Conservation (phyloP, 768 basidiomycete genomes). For the Leucogyrophana mollusca region DNA sequence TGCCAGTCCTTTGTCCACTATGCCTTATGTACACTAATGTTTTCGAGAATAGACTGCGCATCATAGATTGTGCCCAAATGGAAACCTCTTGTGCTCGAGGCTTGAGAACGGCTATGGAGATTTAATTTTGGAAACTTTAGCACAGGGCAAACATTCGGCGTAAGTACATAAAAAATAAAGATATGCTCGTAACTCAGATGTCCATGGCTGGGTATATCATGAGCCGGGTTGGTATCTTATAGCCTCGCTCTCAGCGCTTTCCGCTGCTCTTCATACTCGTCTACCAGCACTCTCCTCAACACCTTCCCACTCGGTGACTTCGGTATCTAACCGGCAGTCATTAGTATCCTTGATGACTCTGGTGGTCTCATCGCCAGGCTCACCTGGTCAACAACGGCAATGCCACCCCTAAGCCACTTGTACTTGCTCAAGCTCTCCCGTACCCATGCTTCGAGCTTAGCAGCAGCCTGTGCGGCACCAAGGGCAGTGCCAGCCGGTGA, state of each 20-base stretch:
- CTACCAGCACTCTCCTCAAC: constrained; percentile 54
- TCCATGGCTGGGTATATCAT: no score
- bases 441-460: constrained; percentile 54
- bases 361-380: constrained; percentile 11
- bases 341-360: background rate
- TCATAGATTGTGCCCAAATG: no score
- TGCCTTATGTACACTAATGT: no score
- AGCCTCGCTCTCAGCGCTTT: constrained; percentile 14
- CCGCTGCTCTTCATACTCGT: constrained; percentile 40
- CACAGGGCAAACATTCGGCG: no score
- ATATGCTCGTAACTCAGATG: no score
- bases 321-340: constrained; percentile 45
- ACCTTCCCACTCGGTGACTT: constrained; percentile 68
- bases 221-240: constrained; percentile 5
- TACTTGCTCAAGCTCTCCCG: constrained; percentile 60
- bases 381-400: constrained; percentile 59
- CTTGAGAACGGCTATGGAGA: no score
- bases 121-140: no score
- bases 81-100: no score
- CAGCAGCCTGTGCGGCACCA: constrained; percentile 40
- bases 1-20: no score
- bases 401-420: constrained; percentile 70
- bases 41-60: no score
- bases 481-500: constrained; percentile 47
- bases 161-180: no score